These are phyloP conservation scores for Torulaspora franciscae DNA, from an alignment of 805 yeast species.

Conservation along the genomic window DNA sequence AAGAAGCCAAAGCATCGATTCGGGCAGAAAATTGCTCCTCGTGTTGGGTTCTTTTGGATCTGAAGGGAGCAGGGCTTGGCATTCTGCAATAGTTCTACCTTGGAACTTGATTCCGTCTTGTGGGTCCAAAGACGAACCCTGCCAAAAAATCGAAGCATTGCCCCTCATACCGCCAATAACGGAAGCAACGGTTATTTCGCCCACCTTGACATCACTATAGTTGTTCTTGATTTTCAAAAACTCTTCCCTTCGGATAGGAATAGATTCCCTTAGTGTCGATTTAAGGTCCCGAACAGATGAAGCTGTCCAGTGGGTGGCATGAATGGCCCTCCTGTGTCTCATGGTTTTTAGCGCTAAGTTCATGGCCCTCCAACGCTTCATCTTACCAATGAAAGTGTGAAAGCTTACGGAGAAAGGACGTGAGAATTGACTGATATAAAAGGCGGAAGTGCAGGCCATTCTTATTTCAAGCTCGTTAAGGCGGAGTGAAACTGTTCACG, in stretches of 20 bases:
- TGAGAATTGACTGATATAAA: no score
- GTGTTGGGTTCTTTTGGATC: conserved; percentile 36
- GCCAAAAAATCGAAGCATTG: conserved; percentile 70
- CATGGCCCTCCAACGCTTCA: neutral
- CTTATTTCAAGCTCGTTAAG: no score
- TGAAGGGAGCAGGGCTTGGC: conserved; percentile 57
- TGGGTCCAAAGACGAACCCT: conserved; percentile 72
- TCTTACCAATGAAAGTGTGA: no score
- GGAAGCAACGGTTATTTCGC: conserved; percentile 43
- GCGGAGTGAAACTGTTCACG: no score
- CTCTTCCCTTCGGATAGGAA: conserved; percentile 43
- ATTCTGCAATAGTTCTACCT: conserved; percentile 68
- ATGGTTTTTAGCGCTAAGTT: neutral
- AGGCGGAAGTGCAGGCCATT: no score
- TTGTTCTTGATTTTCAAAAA: conserved; percentile 40
- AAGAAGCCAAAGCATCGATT: conserved; percentile 71
- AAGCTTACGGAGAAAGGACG: no score
- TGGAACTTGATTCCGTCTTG: conserved; percentile 73
- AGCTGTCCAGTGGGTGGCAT: conserved; percentile 3
- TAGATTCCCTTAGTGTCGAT: conserved; percentile 27
- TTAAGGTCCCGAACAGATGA: conserved; percentile 20
- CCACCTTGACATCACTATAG: conserved; percentile 38
- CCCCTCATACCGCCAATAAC: conserved; percentile 77
- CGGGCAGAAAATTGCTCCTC: conserved; percentile 63
- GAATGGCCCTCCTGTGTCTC: conserved; percentile 8